These are phyloP conservation scores for Euphorbia corollata DNA, from an alignment of 441 rosid species.

Conservation along the genomic window DNA sequence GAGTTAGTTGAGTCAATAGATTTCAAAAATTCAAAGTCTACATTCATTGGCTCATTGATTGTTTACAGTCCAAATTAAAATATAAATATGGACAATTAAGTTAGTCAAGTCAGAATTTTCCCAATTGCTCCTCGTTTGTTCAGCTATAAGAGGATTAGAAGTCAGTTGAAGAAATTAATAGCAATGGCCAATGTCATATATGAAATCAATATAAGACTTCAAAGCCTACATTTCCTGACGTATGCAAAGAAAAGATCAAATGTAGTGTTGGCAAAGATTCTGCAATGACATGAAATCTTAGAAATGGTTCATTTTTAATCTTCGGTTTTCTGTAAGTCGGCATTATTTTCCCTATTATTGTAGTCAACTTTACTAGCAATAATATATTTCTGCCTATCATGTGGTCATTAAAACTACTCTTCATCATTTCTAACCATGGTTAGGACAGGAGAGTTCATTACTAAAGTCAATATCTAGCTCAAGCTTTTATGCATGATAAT, in stretches of 20 bases:
- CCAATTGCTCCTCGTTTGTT: not conserved
- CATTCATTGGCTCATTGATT: not conserved
- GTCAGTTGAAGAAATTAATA: not conserved
- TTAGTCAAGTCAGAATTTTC: not conserved
- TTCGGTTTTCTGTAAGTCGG: not conserved
- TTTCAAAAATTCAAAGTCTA: not conserved
- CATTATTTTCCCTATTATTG: not conserved
- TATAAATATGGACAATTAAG: not conserved
- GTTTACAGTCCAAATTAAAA: not conserved
- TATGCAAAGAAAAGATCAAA: not conserved
- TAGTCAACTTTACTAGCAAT: not conserved
- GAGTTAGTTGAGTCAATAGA: not conserved
- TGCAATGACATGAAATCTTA: not conserved
- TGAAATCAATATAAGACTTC: not conserved
- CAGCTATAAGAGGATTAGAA: not conserved
- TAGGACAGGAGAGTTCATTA: not conserved
- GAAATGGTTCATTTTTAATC: not conserved
- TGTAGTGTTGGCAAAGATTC: not conserved
- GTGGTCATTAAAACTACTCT: too few relatives aligned
- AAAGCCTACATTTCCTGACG: not conserved
- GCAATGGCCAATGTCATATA: not conserved
- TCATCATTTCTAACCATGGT: not conserved
- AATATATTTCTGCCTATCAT: too few relatives aligned
- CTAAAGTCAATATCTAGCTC: not conserved
- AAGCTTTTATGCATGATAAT: not conserved